Conservation (phyloP, 805 yeast genomes). For the Cyberlindnera petersonii region DNA sequence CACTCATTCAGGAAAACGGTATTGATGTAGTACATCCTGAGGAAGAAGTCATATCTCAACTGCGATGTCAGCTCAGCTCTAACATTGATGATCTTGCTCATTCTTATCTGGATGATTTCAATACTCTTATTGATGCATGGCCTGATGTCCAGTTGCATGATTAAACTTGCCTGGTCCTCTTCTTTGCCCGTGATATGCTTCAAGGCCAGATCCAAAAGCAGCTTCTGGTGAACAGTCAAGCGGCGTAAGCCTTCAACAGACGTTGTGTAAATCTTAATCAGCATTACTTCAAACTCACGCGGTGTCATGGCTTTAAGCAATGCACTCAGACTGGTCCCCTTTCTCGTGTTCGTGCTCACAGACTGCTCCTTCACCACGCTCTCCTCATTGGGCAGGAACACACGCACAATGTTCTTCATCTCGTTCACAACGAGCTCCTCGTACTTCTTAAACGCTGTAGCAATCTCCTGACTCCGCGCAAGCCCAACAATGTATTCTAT, state of each 20-base stretch:
- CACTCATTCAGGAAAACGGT: slow-evolving; percentile 75
- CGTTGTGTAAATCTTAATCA: slow-evolving; percentile 54
- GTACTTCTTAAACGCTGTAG: slow-evolving; percentile 57
- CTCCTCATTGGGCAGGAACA: slow-evolving; percentile 53
- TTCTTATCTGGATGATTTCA: slow-evolving; percentile 65
- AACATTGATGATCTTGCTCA: slow-evolving; percentile 73
- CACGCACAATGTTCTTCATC: slow-evolving; percentile 66
- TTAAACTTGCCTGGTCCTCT: slow-evolving; percentile 30
- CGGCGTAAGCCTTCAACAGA: slow-evolving; percentile 72
- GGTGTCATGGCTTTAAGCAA: slow-evolving; percentile 65
- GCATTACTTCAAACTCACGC: slow-evolving; percentile 69
- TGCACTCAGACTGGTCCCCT: slow-evolving; percentile 27
- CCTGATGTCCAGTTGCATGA: slow-evolving; percentile 65
- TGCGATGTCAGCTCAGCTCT: slow-evolving; percentile 67
- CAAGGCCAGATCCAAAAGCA: slow-evolving; percentile 67
- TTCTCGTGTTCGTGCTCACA: neutral
- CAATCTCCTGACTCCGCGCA: slow-evolving; percentile 55
- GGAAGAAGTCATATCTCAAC: slow-evolving; percentile 55
- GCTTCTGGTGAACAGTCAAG: slow-evolving; percentile 72
- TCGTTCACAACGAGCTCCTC: slow-evolving; percentile 68
- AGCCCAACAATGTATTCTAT: slow-evolving; percentile 50
- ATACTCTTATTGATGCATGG: slow-evolving; percentile 63
- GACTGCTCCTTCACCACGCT: slow-evolving; percentile 4
- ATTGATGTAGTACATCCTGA: slow-evolving; percentile 61
- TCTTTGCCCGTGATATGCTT: slow-evolving; percentile 33